phyloP scores from a whole-genome alignment of 2,329 filamentous ascomycete species.

The Stachybotrys elegans region DNA sequence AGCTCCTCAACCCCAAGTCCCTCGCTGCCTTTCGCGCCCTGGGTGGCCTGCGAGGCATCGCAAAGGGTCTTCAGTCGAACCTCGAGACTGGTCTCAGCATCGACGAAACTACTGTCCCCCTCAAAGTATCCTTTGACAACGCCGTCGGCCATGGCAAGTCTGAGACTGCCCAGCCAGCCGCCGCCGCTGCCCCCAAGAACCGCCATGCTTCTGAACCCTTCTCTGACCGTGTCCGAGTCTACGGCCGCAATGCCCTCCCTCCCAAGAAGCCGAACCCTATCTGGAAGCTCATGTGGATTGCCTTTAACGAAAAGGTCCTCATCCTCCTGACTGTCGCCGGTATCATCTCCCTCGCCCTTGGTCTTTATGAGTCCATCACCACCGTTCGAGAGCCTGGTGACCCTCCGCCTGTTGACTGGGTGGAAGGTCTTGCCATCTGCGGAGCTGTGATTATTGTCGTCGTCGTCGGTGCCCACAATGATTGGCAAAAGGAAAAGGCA shows the following conservation, averaged over 20 bases:
- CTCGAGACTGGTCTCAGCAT: conserved; percentile 65
- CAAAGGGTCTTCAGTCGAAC: conserved; percentile 69
- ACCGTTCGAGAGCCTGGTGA: conserved; percentile 29
- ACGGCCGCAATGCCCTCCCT: conserved; percentile 11
- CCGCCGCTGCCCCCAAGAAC: no score
- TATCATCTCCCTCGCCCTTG: conserved; percentile 58
- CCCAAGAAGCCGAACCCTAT: conserved; percentile 8
- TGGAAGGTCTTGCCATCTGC: conserved; percentile 61
- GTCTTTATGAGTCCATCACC: conserved; percentile 60
- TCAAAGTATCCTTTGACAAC: conserved; percentile 63
- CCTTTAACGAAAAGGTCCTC: conserved; percentile 39
- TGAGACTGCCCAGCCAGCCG: not conserved
- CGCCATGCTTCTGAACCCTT: no score
- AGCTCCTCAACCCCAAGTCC: conserved; percentile 81
- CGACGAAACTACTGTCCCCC: conserved; percentile 63
- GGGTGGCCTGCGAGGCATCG: conserved; percentile 68
- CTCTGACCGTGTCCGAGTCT: no score
- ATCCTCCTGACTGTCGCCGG: conserved; percentile 61
- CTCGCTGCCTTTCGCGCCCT: conserved; percentile 71
- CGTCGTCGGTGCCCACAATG: conserved; percentile 56
- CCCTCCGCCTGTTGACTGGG: conserved; percentile 50
- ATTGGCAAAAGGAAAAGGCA: conserved; percentile 62
- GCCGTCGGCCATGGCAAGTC: conserved; percentile 29
- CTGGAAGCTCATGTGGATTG: conserved; percentile 8
- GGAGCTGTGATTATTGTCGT: conserved; percentile 60